phyloP scores from a whole-genome alignment of 2,329 filamentous ascomycete genomes.

The Arthrobotrys conoides region DNA sequence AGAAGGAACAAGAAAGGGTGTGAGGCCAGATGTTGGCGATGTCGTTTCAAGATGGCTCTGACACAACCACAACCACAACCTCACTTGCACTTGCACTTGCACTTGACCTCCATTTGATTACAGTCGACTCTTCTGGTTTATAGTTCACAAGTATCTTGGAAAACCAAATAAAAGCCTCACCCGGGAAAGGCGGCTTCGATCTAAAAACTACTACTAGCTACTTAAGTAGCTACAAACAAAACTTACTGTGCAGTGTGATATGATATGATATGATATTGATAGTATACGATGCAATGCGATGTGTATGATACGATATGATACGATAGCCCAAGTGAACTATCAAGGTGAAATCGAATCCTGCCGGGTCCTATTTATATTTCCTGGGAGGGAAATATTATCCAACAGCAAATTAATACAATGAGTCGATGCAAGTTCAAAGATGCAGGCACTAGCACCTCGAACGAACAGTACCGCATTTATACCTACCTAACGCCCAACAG shows the following conservation, averaged over 20 bases:
- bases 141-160: background rate
- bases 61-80: background rate
- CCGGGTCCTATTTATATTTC: background rate
- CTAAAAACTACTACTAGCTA: no score
- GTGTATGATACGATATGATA: background rate
- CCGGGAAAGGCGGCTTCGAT: background rate
- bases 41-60: slow-evolving; percentile 36
- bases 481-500: background rate
- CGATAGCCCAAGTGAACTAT: background rate
- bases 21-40: slow-evolving; percentile 49
- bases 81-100: no score
- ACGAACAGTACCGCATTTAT: background rate
- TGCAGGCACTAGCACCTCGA: no score
- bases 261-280: background rate
- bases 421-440: no score
- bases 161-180: no score
- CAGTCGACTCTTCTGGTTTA: background rate
- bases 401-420: no score
- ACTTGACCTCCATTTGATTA: no score
- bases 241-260: no score
- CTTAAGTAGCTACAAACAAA: no score
- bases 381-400: no score
- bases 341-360: background rate
- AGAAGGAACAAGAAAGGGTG: background rate
- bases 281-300: background rate